These are phyloP conservation scores for Asclepias syriaca DNA, from an alignment of 257 asterid genomes.

Conservation along the genomic window DNA sequence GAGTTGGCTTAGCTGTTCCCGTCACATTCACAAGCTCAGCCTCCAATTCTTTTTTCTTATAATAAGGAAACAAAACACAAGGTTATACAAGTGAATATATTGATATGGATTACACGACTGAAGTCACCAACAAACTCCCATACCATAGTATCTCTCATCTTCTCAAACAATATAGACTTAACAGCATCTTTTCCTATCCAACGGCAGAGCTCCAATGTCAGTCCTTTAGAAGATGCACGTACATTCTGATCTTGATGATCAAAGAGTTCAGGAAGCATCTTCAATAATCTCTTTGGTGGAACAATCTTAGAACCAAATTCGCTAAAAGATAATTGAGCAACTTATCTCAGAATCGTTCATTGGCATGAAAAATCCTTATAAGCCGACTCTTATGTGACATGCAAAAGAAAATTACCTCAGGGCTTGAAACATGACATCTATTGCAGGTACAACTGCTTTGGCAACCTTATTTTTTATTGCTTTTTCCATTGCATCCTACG, in stretches of 20 bases:
- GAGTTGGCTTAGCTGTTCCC: constrained; percentile 82
- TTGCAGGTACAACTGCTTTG: constrained; percentile 97
- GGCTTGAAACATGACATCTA: constrained; percentile 99
- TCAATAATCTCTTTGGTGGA: constrained; percentile 93
- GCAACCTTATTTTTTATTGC: constrained; percentile 97
- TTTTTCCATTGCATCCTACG: constrained; percentile 98
- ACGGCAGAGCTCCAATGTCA: constrained; percentile 96
- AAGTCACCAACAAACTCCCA: constrained; percentile 14
- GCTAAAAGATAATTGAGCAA: constrained; percentile 47
- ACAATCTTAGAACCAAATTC: constrained; percentile 93
- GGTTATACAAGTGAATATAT: constrained; percentile 1
- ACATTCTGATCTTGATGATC: constrained; percentile 99
- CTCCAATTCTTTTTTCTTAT: constrained; percentile 96
- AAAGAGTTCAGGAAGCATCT: constrained; percentile 99
- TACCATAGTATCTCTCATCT: constrained; percentile 99
- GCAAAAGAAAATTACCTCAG: constrained; percentile 56
- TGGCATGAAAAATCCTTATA: constrained; percentile 4
- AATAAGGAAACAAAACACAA: constrained; percentile 21
- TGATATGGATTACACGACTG: background rate
- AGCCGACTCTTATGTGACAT: background rate
- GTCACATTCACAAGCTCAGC: constrained; percentile 89
- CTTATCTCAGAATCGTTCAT: constrained; percentile 22
- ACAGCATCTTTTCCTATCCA: constrained; percentile 99
- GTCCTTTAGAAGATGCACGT: constrained; percentile 95
- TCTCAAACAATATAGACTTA: constrained; percentile 89